A percentile compares a stretch with the other conserved stretches of the same genome.
Evolutionary conservation across 331 rosid genomes (phyloP).

Genomic region (Malus hybrid): DNA sequence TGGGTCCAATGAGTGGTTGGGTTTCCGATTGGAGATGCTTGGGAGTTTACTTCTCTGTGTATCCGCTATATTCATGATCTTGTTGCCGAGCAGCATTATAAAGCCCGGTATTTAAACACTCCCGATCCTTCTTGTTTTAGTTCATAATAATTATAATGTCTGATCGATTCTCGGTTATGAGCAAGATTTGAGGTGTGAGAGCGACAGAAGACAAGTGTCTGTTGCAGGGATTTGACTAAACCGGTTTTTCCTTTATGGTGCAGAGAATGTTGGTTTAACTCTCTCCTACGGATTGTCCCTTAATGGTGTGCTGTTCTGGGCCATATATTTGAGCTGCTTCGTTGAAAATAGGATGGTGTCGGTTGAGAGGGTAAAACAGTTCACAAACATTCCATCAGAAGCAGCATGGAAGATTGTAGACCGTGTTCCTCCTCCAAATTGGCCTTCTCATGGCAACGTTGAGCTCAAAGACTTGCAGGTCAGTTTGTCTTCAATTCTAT

Average conservation of each 20-base stretch:
- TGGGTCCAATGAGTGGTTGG: constrained; percentile 88
- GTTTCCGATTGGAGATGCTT: constrained; percentile 75
- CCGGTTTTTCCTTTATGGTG: constrained; percentile 12
- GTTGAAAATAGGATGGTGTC: constrained; percentile 88
- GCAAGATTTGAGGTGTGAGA: background rate
- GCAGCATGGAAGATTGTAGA: constrained; percentile 58
- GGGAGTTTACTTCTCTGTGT: constrained; percentile 63
- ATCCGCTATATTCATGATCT: constrained; percentile 73
- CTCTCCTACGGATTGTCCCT: constrained; percentile 81
- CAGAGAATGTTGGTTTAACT: constrained; percentile 76
- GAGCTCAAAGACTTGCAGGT: constrained; percentile 74
- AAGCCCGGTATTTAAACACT: constrained; percentile 52
- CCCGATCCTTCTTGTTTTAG: background rate
- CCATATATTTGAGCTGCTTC: constrained; percentile 68
- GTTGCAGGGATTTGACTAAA: background rate
- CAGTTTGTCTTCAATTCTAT: background rate
- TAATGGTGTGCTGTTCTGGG: constrained; percentile 57
- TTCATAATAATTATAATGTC: background rate
- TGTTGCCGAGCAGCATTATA: constrained; percentile 66
- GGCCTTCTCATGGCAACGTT: constrained; percentile 78
- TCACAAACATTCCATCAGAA: constrained; percentile 67
- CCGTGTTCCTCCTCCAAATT: constrained; percentile 52
- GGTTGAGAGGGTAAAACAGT: constrained; percentile 81
- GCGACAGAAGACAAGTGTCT: background rate
- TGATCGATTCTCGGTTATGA: background rate